These are phyloP conservation scores for Strigomonas culicis DNA, from an alignment of 208 protist genomes.

Conservation along the genomic window DNA sequence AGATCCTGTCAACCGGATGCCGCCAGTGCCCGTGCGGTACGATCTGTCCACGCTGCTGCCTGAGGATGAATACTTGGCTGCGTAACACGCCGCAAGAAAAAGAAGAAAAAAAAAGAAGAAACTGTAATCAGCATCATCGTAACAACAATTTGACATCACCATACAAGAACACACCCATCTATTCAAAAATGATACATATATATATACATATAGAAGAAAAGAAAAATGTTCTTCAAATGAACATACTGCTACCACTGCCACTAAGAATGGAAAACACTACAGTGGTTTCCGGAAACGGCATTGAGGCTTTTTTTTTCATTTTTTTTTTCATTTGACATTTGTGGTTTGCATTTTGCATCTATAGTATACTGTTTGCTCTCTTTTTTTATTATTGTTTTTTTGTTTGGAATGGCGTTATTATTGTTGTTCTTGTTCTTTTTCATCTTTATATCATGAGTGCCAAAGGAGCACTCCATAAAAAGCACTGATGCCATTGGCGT, in stretches of 20 bases:
- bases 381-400: conserved; percentile 12
- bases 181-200: no score
- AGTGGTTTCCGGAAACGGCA: not conserved
- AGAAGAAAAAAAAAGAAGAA: conserved; percentile 6
- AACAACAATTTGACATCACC: no score
- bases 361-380: not conserved
- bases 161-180: no score
- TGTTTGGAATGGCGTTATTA: not conserved
- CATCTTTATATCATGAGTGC: no score
- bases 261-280: not conserved
- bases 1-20: not conserved
- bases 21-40: not conserved
- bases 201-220: not conserved
- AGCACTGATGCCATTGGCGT: not conserved
- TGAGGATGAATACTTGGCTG: conserved; percentile 2
- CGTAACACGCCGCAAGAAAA: not conserved
- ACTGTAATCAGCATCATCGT: not conserved
- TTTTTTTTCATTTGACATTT: not conserved
- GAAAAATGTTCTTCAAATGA: not conserved
- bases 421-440: conserved; percentile 1
- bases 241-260: no score
- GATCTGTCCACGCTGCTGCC: not conserved
- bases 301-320: not conserved
- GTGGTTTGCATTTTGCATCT: not conserved
- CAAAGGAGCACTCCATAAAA: no score